These are phyloP conservation scores for Myxozyma monticola DNA, from an alignment of 805 yeast genomes.

Conservation along the genomic window DNA sequence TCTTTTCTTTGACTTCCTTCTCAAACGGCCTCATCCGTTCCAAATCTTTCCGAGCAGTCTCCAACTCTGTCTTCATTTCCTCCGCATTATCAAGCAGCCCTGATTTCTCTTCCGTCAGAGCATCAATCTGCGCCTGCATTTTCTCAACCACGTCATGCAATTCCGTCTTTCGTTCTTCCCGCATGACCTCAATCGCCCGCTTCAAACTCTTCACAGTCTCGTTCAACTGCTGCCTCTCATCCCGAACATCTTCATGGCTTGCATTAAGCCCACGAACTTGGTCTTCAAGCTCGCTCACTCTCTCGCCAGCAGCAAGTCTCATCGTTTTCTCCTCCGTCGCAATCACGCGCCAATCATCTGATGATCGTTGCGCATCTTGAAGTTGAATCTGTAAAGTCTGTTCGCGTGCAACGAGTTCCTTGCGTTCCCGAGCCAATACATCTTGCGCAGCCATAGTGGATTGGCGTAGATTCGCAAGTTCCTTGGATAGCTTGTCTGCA, in stretches of 20 bases:
- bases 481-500: constrained; percentile 34
- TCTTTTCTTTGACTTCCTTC: constrained; percentile 65
- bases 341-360: constrained; percentile 39
- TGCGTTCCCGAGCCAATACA: constrained; percentile 33
- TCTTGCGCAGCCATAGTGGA: constrained; percentile 30
- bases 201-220: constrained; percentile 37
- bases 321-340: constrained; percentile 41
- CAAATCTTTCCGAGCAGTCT: constrained; percentile 29
- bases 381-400: constrained; percentile 28
- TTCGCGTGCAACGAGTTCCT: constrained; percentile 14
- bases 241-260: constrained; percentile 5
- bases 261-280: constrained; percentile 35
- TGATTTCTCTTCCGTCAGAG: constrained; percentile 9
- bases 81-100: constrained; percentile 39
- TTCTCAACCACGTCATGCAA: constrained; percentile 41
- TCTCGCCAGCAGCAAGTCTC: constrained; percentile 19
- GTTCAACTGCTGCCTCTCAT: constrained; percentile 10
- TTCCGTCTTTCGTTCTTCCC: constrained; percentile 33
- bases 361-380: constrained; percentile 27
- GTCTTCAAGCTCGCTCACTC: constrained; percentile 38
- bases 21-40: constrained; percentile 45
- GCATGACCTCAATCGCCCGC: constrained; percentile 35
- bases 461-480: constrained; percentile 33
- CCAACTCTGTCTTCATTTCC: constrained; percentile 17
- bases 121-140: constrained; percentile 28